Conservation (phyloP, 1,284 basidiomycete genomes). For the Cutaneotrichosporon sp. region DNA sequence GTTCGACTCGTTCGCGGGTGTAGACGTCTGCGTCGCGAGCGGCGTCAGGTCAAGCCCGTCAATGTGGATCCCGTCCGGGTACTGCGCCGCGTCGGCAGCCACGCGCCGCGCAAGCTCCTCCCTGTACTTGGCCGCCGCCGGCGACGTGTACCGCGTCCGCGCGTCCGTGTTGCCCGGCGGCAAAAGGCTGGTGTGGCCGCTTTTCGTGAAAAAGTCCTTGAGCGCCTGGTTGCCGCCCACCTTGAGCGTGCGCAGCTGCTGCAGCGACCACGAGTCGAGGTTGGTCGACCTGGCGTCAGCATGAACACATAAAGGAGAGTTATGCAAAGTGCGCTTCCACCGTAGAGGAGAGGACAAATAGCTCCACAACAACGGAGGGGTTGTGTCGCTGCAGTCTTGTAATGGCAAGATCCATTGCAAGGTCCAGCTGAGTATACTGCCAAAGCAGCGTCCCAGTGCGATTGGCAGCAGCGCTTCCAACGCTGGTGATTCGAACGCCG, state of each 20-base stretch:
- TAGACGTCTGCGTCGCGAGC: slow-evolving; percentile 50
- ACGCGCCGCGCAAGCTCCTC: slow-evolving; percentile 80
- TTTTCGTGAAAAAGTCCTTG: slow-evolving; percentile 81
- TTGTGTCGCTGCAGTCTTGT: too few relatives aligned
- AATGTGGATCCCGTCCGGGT: slow-evolving; percentile 67
- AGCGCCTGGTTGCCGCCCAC: slow-evolving; percentile 89
- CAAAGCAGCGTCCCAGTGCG: not conserved
- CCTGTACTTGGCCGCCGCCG: slow-evolving; percentile 81
- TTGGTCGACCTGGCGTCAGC: slow-evolving; percentile 73
- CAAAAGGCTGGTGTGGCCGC: slow-evolving; percentile 69
- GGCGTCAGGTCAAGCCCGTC: slow-evolving; percentile 60
- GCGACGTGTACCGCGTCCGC: slow-evolving; percentile 83
- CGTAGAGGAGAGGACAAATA: too few relatives aligned
- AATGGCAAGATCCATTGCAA: not conserved
- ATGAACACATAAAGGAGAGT: not conserved
- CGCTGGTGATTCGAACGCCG: too few relatives aligned
- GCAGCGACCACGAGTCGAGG: slow-evolving; percentile 88
- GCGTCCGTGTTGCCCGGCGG: slow-evolving; percentile 62
- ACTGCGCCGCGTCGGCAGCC: slow-evolving; percentile 71
- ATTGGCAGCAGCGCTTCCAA: not conserved
- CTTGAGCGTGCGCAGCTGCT: slow-evolving; percentile 92
- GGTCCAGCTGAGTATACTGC: not conserved
- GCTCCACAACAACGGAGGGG: too few relatives aligned
- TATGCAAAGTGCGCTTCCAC: too few relatives aligned
- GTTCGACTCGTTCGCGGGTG: slow-evolving; percentile 52